These are phyloP conservation scores for Rosa persica DNA, from an alignment of 306 rosid genomes.

Conservation along the genomic window DNA sequence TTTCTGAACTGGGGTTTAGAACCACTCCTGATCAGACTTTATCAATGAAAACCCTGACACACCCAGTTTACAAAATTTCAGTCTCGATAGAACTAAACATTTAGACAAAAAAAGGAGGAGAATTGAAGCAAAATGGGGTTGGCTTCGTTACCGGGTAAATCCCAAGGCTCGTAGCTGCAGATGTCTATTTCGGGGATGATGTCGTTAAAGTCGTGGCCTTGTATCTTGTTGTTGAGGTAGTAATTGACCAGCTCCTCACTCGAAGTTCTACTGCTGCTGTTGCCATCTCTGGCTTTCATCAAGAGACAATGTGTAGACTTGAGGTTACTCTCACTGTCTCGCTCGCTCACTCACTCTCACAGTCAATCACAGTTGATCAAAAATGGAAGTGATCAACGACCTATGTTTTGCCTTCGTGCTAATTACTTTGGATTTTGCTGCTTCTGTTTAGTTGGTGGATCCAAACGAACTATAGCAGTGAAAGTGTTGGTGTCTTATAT, in stretches of 20 bases:
- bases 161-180: conserved; percentile 49
- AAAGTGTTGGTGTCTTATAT: too few species aligned
- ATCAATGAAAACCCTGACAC: conserved; percentile 29
- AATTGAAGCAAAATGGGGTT: background rate
- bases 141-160: conserved; percentile 39
- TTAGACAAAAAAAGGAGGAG: background rate
- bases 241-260: conserved; percentile 44
- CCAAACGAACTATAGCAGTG: too few species aligned
- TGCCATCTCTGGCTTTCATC: background rate
- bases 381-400: too few species aligned
- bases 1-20: conserved; percentile 36
- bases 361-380: too few species aligned
- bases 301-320: too few species aligned
- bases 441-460: too few species aligned
- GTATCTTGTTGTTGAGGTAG: conserved; percentile 45
- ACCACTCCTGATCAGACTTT: conserved; percentile 53
- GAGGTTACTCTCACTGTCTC: too few species aligned
- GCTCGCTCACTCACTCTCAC: too few species aligned
- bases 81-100: too few species aligned
- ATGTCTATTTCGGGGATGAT: conserved; percentile 47
- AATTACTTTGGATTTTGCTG: too few species aligned
- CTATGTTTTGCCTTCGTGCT: too few species aligned
- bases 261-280: background rate
- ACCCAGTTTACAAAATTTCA: background rate
- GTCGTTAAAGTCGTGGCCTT: conserved; percentile 3